Evolutionary conservation across 2,329 filamentous ascomycete species (phyloP).

Genomic region (Fusarium mexicanum): DNA sequence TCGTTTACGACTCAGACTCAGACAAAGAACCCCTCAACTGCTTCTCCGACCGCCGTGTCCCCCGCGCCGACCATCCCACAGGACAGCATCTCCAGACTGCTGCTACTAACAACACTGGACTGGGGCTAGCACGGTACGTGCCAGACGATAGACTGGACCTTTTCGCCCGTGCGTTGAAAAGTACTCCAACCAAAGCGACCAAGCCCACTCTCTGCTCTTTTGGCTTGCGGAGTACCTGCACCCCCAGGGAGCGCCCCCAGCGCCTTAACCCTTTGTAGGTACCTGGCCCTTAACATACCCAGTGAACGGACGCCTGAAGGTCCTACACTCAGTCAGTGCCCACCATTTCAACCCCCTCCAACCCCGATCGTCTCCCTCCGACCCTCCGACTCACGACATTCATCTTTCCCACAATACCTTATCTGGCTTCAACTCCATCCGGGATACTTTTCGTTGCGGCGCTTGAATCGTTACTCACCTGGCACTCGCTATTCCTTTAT

Average conservation of each 20-base stretch:
- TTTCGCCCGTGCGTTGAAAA: constrained; percentile 34
- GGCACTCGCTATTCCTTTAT: constrained; percentile 31
- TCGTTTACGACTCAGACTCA: constrained; percentile 20
- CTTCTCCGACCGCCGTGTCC: constrained; percentile 22
- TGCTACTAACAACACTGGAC: constrained; percentile 32
- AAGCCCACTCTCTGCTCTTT: constrained; percentile 17
- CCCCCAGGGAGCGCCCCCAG: constrained; percentile 23
- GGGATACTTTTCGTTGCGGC: constrained; percentile 18
- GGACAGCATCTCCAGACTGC: constrained; percentile 31
- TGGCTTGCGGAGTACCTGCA: constrained; percentile 25
- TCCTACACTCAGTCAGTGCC: constrained; percentile 37
- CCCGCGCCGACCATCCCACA: constrained; percentile 18
- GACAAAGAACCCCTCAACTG: constrained; percentile 23
- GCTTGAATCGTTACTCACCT: background rate
- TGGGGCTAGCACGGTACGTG: constrained; percentile 33
- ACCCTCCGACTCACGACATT: constrained; percentile 39
- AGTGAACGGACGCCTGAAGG: constrained; percentile 26
- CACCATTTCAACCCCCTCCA: constrained; percentile 43
- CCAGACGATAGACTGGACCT: constrained; percentile 33
- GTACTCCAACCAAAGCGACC: constrained; percentile 32
- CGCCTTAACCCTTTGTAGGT: constrained; percentile 30
- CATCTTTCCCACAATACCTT: constrained; percentile 35
- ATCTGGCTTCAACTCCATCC: constrained; percentile 34
- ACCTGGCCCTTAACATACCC: constrained; percentile 14
- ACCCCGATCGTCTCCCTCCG: constrained; percentile 38